phyloP scores from a whole-genome alignment of 1,284 basidiomycete species.

The Cryptococcus hybrid region DNA sequence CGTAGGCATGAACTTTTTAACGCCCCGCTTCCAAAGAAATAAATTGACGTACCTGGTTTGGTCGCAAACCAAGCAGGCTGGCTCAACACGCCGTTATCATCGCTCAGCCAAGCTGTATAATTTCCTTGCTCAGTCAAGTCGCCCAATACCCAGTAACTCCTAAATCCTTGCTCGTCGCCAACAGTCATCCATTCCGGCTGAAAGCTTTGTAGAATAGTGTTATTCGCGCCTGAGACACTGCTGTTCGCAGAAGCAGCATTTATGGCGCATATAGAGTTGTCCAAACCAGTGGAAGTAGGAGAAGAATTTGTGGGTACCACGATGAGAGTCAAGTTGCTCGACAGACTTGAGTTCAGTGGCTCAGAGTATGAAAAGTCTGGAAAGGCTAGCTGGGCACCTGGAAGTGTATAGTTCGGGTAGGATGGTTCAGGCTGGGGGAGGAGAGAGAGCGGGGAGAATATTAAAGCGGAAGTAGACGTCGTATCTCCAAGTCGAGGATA shows the following conservation, averaged over 20 bases:
- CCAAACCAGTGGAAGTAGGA: conserved; percentile 28
- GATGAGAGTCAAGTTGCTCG: conserved; percentile 42
- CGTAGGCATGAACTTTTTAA: background rate
- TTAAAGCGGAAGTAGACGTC: conserved; percentile 67
- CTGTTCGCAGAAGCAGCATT: conserved; percentile 20
- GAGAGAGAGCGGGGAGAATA: conserved; percentile 65
- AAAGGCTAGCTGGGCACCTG: conserved; percentile 58
- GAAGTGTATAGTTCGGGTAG: conserved; percentile 80
- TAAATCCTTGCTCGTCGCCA: conserved; percentile 34
- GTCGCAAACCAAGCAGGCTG: conserved; percentile 43
- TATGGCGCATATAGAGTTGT: conserved; percentile 51
- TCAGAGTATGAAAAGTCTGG: conserved; percentile 50
- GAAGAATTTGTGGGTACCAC: conserved; percentile 58
- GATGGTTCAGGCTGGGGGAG: conserved; percentile 52
- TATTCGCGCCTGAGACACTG: conserved; percentile 11
- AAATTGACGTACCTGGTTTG: conserved; percentile 34
- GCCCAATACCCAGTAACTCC: conserved; percentile 29
- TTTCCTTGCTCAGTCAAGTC: conserved; percentile 33
- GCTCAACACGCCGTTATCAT: conserved; percentile 23
- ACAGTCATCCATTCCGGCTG: conserved; percentile 26
- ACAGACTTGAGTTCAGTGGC: conserved; percentile 58
- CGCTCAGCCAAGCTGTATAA: conserved; percentile 44
- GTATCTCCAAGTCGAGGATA: conserved; percentile 71
- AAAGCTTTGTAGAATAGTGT: conserved; percentile 14
- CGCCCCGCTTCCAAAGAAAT: conserved; percentile 2